Percentiles rank a stretch among this genome's conserved stretches.
phyloP scores from a whole-genome alignment of 2,329 filamentous ascomycete genomes.

The Botryotinia convoluta region DNA sequence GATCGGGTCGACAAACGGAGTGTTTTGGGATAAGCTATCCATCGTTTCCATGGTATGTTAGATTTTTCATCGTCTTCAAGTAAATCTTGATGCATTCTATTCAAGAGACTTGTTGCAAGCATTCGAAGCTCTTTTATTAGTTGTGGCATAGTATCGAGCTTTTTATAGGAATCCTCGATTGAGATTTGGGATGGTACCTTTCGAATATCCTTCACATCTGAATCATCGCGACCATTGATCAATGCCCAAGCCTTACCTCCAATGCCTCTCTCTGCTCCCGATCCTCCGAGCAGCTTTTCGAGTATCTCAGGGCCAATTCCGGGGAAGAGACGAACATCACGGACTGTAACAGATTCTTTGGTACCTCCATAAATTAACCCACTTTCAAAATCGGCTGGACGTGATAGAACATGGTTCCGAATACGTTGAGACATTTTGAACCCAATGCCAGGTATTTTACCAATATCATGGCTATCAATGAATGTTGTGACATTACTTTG shows the following conservation, averaged over 20 bases:
- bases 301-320: conserved; percentile 62
- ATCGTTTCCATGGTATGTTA: conserved; percentile 42
- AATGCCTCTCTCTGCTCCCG: conserved; percentile 68
- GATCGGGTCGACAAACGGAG: conserved; percentile 77
- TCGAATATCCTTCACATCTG: conserved; percentile 68
- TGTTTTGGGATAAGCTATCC: conserved; percentile 79
- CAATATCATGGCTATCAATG: conserved; percentile 71
- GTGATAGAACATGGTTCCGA: conserved; percentile 56
- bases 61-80: conserved; percentile 44
- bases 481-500: conserved; percentile 61
- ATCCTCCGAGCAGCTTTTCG: conserved; percentile 66
- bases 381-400: conserved; percentile 42
- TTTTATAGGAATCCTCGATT: conserved; percentile 87
- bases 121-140: conserved; percentile 67
- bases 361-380: conserved; percentile 49
- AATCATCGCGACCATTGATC: conserved; percentile 75
- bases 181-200: conserved; percentile 83
- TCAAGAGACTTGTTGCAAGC: conserved; percentile 67
- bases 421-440: conserved; percentile 71
- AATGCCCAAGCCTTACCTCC: conserved; percentile 73
- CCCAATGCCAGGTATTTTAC: conserved; percentile 82
- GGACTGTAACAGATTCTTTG: conserved; percentile 60
- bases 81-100: conserved; percentile 76
- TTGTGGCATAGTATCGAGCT: conserved; percentile 61
- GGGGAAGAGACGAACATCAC: conserved; percentile 60